phyloP scores from a whole-genome alignment of 83 land plant genomes.

The Isoetes engelmannii region DNA sequence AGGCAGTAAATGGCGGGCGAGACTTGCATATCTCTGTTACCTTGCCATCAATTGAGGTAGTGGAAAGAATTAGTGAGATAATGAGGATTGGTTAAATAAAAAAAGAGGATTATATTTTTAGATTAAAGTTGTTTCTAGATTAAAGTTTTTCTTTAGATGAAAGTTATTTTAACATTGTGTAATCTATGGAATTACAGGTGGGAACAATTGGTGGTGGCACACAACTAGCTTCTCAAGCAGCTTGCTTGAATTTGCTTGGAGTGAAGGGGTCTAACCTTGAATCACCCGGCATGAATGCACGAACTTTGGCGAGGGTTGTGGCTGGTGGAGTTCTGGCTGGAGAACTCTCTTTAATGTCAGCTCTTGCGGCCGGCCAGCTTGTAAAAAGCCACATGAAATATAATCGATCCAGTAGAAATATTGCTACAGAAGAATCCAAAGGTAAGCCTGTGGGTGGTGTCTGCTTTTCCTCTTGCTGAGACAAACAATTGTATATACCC shows the following conservation, averaged over 20 bases:
- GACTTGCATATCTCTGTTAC: conserved; percentile 82
- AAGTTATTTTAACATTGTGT: too few species aligned
- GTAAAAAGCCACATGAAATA: conserved; percentile 84
- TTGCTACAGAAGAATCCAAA: conserved; percentile 18
- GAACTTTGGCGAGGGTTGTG: conserved; percentile 51
- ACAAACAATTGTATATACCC: too few species aligned
- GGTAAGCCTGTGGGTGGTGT: too few species aligned
- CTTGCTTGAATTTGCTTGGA: conserved; percentile 45
- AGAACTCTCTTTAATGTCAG: conserved; percentile 75
- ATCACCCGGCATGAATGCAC: conserved; percentile 53
- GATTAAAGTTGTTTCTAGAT: too few species aligned
- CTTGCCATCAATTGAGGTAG: conserved; percentile 90
- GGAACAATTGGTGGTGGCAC: conserved; percentile 90
- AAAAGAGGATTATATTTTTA: too few species aligned
- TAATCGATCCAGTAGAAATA: conserved; percentile 62
- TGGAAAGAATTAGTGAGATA: too few species aligned
- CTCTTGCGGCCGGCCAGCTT: conserved; percentile 73
- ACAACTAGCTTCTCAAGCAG: conserved; percentile 68
- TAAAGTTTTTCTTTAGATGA: too few species aligned
- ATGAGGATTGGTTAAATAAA: too few species aligned
- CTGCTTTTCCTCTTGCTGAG: too few species aligned
- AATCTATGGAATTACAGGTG: conserved; percentile 69
- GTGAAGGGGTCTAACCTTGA: conserved; percentile 57
- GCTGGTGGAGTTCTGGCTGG: conserved; percentile 72
- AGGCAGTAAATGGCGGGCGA: conserved; percentile 60